Base-by-base conservation (phyloP, 164 flowering plant genomes). In the Paratinospora sagittata region DNA sequence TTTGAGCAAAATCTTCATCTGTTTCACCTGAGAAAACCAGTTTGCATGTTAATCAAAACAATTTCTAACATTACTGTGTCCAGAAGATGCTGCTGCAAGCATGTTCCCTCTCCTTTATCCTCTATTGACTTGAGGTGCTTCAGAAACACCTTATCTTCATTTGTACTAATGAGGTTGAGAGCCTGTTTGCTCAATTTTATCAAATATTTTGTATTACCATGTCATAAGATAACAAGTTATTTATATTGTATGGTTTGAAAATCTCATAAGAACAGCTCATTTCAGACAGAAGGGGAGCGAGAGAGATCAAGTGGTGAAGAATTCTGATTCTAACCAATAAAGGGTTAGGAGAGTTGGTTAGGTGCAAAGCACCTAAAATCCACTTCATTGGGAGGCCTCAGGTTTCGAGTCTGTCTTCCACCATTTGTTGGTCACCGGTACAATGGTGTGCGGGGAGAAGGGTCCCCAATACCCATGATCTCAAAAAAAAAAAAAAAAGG, bases 1-100 rank as follows among this genome's bases (percentile, higher is more conserved):
- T 92, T 78, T 87, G 78, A 63, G 89, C 77, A 86, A 95, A 95
- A 85, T 95, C 93, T 77, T 89, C 97, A 86, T 91, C 96, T 7
- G 97, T 93, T 83, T 95, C 99, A 80, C 99, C 99, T 95, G 90
- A 66, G 45, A 85, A 78, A 13, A 16, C 61, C 79, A 37, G 14
- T 27, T 34, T 39, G 41, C 8, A 5, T 3, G 49, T 17, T 43
- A 27, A 13, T 36, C n/a, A 19, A 36, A 12, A 24, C 26, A 5
- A 16, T 36, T 12, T 58, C 57, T 6, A 58, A n/a, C 63, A 8
- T 21, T 58, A 2, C 63, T 58, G 27, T 6, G n/a, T 11, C 63
- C 27, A 24, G 39, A 64, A 4, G 34, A 64, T 27, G 43, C 19
- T 34, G 24, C 23, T 65, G 45, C 11, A 19, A 27, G 17, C 57